Evolutionary conservation across 176 grass and related monocot genomes (phyloP), one percentile per base, ranked within the genome.

Genomic region (sorghum (Sorghum bicolor)): DNA sequence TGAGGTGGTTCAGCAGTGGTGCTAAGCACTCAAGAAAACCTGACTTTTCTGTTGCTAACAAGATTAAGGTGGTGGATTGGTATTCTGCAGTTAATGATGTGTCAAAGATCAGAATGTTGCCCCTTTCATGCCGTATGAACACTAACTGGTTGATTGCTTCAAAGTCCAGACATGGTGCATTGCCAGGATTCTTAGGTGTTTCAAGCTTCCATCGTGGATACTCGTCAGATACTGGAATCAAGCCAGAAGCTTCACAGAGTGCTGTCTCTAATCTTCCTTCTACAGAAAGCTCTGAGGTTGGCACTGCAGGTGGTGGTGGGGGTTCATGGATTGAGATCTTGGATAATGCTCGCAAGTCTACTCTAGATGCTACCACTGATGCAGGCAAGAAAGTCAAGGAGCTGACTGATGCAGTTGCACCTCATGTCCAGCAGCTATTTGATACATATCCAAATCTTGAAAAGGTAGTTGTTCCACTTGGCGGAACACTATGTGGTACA

Each of bases 371-470:
- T 83, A 79, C 83, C 30, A 76, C 81, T 86, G 71, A 66, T 66
- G 74, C 90, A 44, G 82, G 85, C 75, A 92, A 80, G 72, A 98
- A 95, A 84, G 64, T 87, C 14, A 89, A 92, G 74, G 93, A 98
- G 36, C 67, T 94, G 82, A 88, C 67, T 33, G 87, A 96, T 85
- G 53, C 86, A 22, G 32, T 92, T 37, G 77, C 65, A 64, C 93
- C 93, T 74, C 87, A 95, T 80, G 76, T 92, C 31, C 91, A 98
- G 36, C 80, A 92, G 60, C 76, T 89, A 32, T 89, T 94, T 87
- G 87, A 90, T 77, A 61, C 89, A 71, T 25, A 98, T 86, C 96
- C 93, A 80, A 89, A 94, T 73, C 86, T 94, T 53, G 89, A 95
- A 57, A 90, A 98, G 84, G 83, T 95, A 44, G 72, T 98, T 83